Conservation (phyloP, 23 red algal genomes). For the Gracilaria gracilis region DNA sequence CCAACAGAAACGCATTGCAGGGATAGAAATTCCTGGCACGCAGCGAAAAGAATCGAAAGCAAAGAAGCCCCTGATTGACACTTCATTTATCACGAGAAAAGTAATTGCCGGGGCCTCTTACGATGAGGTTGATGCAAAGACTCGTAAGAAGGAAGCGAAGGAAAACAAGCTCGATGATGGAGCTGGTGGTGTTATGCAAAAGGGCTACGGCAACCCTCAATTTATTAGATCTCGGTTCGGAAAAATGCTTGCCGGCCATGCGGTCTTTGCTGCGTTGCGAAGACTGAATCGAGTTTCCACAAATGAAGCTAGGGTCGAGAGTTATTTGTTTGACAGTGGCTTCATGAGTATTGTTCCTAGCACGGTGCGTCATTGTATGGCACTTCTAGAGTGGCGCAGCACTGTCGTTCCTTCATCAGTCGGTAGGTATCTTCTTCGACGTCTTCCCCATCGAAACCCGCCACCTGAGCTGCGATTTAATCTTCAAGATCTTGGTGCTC, state of each 20-base stretch:
- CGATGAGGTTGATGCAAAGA: constrained; percentile 41
- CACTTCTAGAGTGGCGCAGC: constrained; percentile 74
- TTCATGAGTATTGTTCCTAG: constrained; percentile 70
- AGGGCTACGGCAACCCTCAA: constrained; percentile 21
- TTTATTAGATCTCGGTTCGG: constrained; percentile 64
- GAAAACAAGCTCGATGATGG: constrained; percentile 74
- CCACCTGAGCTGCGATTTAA: constrained; percentile 45
- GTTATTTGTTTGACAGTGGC: constrained; percentile 76
- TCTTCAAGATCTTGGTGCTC: constrained; percentile 78
- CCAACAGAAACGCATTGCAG: constrained; percentile 50
- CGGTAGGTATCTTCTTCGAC: constrained; percentile 60
- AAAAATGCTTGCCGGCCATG: constrained; percentile 86
- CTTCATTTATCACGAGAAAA: constrained; percentile 40
- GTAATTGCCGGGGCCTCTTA: constrained; percentile 48
- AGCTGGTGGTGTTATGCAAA: constrained; percentile 70
- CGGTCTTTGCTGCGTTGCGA: constrained; percentile 72
- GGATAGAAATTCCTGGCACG: constrained; percentile 40
- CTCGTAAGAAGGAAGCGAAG: constrained; percentile 19
- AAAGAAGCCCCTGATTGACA: constrained; percentile 30
- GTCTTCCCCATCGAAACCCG: constrained; percentile 80
- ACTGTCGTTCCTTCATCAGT: constrained; percentile 46
- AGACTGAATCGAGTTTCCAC: constrained; percentile 65
- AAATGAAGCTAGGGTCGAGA: constrained; percentile 46
- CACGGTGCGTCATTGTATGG: constrained; percentile 82
- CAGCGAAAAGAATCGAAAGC: constrained; percentile 40